These are phyloP conservation scores for Cystobasidium sp. DNA, from an alignment of 1,284 basidiomycete genomes.

Conservation along the genomic window DNA sequence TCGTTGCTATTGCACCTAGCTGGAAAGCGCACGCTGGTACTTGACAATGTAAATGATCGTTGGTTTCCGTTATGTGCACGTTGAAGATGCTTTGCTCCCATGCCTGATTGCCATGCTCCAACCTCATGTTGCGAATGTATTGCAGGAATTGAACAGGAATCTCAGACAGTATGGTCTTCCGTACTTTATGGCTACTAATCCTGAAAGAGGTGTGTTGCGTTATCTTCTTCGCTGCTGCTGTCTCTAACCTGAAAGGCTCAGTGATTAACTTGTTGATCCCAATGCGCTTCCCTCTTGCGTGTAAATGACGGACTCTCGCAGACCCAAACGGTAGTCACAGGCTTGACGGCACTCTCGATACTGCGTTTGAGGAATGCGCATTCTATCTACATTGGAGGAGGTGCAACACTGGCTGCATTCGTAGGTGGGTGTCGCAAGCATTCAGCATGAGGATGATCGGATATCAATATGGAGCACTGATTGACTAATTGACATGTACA, in stretches of 20 bases:
- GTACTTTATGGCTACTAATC: conserved; percentile 28
- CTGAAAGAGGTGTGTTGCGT: conserved; percentile 27
- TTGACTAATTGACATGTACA: background rate
- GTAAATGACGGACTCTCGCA: background rate
- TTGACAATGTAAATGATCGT: too few species aligned
- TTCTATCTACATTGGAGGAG: conserved; percentile 52
- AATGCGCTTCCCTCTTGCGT: background rate
- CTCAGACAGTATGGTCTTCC: too few species aligned
- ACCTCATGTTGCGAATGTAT: too few species aligned
- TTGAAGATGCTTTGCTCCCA: too few species aligned
- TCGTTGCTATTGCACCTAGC: too few species aligned
- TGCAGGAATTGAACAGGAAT: too few species aligned
- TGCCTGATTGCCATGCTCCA: too few species aligned
- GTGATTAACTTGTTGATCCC: background rate
- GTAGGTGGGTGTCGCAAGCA: conserved; percentile 46
- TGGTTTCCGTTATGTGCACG: too few species aligned
- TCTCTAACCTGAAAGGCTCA: background rate
- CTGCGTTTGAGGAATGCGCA: conserved; percentile 53
- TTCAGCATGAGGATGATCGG: background rate
- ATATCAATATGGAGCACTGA: background rate
- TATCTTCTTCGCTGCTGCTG: background rate
- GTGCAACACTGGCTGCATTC: conserved; percentile 52
- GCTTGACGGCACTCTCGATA: conserved; percentile 49
- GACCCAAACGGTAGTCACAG: conserved; percentile 54
- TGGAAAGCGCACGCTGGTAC: too few species aligned